Evolutionary conservation across 73 alveolate genomes (phyloP).

Genomic region (Tetrahymena borealis): DNA sequence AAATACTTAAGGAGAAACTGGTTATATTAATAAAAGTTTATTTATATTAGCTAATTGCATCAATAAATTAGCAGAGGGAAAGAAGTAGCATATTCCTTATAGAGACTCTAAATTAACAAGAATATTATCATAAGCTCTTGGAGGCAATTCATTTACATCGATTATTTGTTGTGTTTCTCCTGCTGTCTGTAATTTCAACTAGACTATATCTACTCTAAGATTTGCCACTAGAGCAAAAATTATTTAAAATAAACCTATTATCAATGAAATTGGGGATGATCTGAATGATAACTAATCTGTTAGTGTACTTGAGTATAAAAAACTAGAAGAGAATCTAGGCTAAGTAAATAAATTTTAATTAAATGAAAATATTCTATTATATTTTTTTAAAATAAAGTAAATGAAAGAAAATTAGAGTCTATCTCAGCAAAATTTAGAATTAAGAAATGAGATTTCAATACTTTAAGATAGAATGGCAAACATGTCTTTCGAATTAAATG

Average conservation of each 20-base stretch:
- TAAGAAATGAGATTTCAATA: neutral
- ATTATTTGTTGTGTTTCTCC: conserved; percentile 88
- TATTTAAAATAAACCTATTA: conserved; percentile 59
- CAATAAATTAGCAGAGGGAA: conserved; percentile 71
- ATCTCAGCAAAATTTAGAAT: neutral
- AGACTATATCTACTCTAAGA: conserved; percentile 82
- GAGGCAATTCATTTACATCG: conserved; percentile 88
- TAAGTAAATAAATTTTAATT: too few species aligned
- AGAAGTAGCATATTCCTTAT: conserved; percentile 78
- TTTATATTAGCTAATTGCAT: conserved; percentile 79
- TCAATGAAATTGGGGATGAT: conserved; percentile 57
- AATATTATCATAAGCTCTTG: conserved; percentile 77
- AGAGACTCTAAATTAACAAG: conserved; percentile 90
- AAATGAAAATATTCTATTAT: too few species aligned
- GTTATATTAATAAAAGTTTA: conserved; percentile 79
- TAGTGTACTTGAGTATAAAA: neutral
- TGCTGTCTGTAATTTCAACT: conserved; percentile 54
- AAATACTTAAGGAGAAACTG: conserved; percentile 70
- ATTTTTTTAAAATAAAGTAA: neutral
- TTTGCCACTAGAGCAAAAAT: conserved; percentile 89
- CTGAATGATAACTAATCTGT: neutral
- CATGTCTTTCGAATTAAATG: neutral
- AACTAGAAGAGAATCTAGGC: neutral
- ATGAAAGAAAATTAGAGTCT: neutral
- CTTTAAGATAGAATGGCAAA: neutral